phyloP scores from a whole-genome alignment of 176 grass and related monocot species.

The Triticum dicoccoides region DNA sequence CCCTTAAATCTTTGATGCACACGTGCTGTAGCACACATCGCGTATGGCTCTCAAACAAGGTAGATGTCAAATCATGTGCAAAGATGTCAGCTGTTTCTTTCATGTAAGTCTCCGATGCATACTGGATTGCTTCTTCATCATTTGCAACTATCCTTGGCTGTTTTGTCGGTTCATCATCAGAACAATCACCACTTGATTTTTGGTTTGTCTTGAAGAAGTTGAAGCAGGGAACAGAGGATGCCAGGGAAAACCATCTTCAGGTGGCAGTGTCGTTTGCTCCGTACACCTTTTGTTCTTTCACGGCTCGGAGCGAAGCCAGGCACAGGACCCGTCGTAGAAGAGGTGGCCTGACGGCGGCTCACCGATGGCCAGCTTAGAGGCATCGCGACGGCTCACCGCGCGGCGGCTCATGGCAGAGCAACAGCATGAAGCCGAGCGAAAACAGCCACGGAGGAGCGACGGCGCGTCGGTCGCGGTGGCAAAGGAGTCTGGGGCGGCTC shows the following conservation, averaged over 20 bases:
- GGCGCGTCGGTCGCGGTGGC: too few relatives aligned
- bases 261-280: conserved; percentile 19
- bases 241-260: conserved; percentile 46
- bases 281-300: conserved; percentile 41
- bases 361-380: too few relatives aligned
- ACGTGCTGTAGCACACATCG: conserved; percentile 91
- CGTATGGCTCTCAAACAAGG: conserved; percentile 81
- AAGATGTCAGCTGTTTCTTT: conserved; percentile 58
- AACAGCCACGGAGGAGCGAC: too few relatives aligned
- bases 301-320: too few relatives aligned
- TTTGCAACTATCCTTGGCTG: conserved; percentile 21
- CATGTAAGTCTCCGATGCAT: conserved; percentile 27
- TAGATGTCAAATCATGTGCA: conserved; percentile 95
- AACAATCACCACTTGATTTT: conserved; percentile 18
- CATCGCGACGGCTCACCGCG: too few relatives aligned
- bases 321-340: too few relatives aligned
- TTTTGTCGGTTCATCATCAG: conserved; percentile 27
- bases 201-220: not conserved
- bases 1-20: conserved; percentile 84
- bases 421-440: too few relatives aligned
- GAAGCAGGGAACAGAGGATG: conserved; percentile 67
- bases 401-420: too few relatives aligned
- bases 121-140: conserved; percentile 35
- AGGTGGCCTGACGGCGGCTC: too few relatives aligned
- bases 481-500: too few relatives aligned